Conservation (phyloP, 441 rosid species). For the Bocquillonia castaneifolia region DNA sequence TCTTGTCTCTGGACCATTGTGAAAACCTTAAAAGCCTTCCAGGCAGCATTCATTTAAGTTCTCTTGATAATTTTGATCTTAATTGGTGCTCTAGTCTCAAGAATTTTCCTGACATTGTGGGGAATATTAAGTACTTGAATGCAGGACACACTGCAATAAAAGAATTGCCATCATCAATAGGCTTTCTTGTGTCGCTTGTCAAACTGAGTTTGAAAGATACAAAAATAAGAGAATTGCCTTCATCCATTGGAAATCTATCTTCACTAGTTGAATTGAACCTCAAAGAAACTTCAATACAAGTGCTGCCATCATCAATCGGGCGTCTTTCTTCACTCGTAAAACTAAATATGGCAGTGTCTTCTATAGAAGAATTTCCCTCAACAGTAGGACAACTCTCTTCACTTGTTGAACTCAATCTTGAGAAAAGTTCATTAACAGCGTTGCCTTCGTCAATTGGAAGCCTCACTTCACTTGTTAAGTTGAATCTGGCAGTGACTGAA, state of each 20-base stretch:
- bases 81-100: conserved; percentile 18
- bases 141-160: conserved; percentile 14
- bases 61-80: conserved; percentile 21
- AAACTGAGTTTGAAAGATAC: conserved; percentile 17
- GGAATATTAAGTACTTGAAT: conserved; percentile 13
- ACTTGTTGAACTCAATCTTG: conserved; percentile 21
- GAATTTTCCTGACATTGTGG: conserved; percentile 19
- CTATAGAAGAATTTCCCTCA: conserved; percentile 18
- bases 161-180: conserved; percentile 17
- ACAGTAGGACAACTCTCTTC: conserved; percentile 17
- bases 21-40: conserved; percentile 20
- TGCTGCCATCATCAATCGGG: conserved; percentile 18
- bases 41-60: conserved; percentile 8
- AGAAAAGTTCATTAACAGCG: conserved; percentile 15
- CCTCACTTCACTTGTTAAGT: conserved; percentile 20
- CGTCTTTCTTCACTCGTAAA: conserved; percentile 17
- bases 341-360: conserved; percentile 6
- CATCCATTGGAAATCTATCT: conserved; percentile 19
- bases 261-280: conserved; percentile 19
- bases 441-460: conserved; percentile 16
- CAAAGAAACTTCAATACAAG: conserved; percentile 6
- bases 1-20: conserved; percentile 18
- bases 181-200: conserved; percentile 8
- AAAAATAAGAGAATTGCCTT: conserved; percentile 13
- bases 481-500: conserved; percentile 17